Conservation (phyloP, 352 stramenopile genomes). For the Globisporangium megalacanthum region DNA sequence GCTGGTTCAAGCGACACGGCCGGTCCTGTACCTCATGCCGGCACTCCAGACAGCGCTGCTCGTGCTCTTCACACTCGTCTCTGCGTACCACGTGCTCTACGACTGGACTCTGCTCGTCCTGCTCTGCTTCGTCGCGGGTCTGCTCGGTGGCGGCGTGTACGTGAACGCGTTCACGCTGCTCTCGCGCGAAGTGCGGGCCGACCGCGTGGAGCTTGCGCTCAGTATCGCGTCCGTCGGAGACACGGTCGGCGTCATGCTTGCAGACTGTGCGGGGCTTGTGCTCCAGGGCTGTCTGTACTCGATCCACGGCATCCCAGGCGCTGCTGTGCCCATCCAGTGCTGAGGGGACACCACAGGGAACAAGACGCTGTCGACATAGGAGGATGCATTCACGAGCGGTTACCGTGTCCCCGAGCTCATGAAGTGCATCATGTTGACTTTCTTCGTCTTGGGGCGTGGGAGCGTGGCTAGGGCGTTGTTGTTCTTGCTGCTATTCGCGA, state of each 20-base stretch:
- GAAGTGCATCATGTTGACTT: constrained; percentile 81
- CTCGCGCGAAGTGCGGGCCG: constrained; percentile 60
- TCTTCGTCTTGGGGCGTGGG: constrained; percentile 36
- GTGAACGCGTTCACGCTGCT: constrained; percentile 91
- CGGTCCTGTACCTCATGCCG: constrained; percentile 87
- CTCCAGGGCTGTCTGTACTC: constrained; percentile 92
- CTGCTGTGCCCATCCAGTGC: constrained; percentile 50
- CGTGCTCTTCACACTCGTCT: constrained; percentile 82
- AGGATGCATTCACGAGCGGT: background rate
- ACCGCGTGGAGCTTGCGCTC: constrained; percentile 86
- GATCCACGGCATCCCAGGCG: constrained; percentile 61
- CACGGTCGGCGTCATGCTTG: constrained; percentile 86
- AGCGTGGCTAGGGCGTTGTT: background rate
- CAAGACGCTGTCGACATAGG: background rate
- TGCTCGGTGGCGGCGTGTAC: constrained; percentile 88
- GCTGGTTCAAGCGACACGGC: constrained; percentile 67
- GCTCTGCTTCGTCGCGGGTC: constrained; percentile 81
- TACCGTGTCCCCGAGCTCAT: constrained; percentile 41
- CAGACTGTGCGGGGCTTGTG: constrained; percentile 84
- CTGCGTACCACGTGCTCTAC: constrained; percentile 80
- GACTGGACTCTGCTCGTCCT: constrained; percentile 77
- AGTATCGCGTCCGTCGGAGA: constrained; percentile 86
- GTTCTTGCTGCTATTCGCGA: constrained; percentile 10
- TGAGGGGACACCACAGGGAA: constrained; percentile 10
- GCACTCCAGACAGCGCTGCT: constrained; percentile 82